Conservation (phyloP, 768 basidiomycete genomes). For the Stropharia rugosoannulata region DNA sequence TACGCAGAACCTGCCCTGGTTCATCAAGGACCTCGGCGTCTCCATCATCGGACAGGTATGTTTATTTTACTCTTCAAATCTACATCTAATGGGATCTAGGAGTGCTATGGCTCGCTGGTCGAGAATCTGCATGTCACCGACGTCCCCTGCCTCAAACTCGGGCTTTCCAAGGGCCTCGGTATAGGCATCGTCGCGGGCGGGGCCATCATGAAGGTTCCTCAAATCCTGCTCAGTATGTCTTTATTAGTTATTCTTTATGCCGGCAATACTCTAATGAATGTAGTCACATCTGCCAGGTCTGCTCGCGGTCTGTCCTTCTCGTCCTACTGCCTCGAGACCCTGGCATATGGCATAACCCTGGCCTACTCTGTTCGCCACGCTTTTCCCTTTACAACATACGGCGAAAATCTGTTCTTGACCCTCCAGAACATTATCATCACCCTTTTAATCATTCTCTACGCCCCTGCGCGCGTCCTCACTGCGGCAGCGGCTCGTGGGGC, state of each 20-base stretch:
- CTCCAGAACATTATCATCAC: slow-evolving; percentile 88
- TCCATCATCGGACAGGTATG: slow-evolving; percentile 80
- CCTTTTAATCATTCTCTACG: slow-evolving; percentile 76
- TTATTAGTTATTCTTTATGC: background rate
- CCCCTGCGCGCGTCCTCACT: slow-evolving; percentile 33
- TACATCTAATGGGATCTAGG: slow-evolving; percentile 36
- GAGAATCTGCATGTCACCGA: slow-evolving; percentile 80
- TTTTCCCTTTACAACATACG: slow-evolving; percentile 98
- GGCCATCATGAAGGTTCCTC: slow-evolving; percentile 94
- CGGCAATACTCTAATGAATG: background rate
- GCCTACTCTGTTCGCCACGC: slow-evolving; percentile 81
- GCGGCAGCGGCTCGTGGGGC: background rate
- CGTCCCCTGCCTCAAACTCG: slow-evolving; percentile 84
- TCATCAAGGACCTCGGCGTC: slow-evolving; percentile 78
- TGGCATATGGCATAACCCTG: slow-evolving; percentile 86
- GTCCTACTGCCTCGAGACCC: slow-evolving; percentile 88
- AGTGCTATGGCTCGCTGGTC: slow-evolving; percentile 89
- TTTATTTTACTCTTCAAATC: background rate
- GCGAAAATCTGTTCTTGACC: slow-evolving; percentile 94
- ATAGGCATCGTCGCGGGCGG: slow-evolving; percentile 92
- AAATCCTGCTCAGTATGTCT: slow-evolving; percentile 75
- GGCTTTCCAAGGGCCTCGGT: slow-evolving; percentile 89
- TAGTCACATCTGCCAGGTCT: slow-evolving; percentile 72
- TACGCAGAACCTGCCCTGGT: slow-evolving; percentile 81
- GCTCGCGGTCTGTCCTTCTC: slow-evolving; percentile 86